Percentiles rank a stretch among this genome's conserved stretches.
Conservation (phyloP, 1,284 basidiomycete species). For the Cryptococcus neoformans region DNA sequence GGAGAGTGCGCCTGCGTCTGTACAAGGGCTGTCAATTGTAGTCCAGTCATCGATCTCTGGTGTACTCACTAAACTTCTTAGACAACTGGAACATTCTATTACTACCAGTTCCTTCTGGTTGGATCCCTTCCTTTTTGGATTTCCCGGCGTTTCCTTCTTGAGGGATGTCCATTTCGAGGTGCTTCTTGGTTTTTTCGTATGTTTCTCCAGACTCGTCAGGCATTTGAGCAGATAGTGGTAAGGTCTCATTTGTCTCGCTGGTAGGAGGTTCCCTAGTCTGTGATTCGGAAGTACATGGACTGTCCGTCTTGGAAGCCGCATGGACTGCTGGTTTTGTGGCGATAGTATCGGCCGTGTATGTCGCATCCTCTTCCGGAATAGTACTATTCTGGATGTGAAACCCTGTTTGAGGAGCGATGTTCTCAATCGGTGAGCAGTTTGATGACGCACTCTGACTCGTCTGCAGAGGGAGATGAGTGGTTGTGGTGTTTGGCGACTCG, state of each 20-base stretch:
- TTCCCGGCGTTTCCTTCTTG: neutral
- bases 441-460: neutral
- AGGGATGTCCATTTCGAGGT: neutral
- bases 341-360: neutral
- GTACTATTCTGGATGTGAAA: neutral
- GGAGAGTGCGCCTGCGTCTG: slow-evolving; percentile 51
- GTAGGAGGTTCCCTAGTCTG: neutral
- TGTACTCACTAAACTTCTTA: slow-evolving; percentile 44
- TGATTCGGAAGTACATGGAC: neutral
- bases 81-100: slow-evolving; percentile 46
- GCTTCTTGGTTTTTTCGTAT: slow-evolving; percentile 7
- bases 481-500: slow-evolving; percentile 12
- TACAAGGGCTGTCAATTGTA: neutral
- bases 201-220: slow-evolving; percentile 3
- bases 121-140: slow-evolving; percentile 19
- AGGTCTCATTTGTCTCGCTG: slow-evolving; percentile 1
- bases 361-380: neutral
- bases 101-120: slow-evolving; percentile 37
- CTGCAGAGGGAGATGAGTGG: neutral
- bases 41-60: neutral
- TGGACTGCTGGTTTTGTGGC: no score
- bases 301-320: no score
- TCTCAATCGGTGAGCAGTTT: slow-evolving; percentile 1
- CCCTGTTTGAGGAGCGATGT: neutral
- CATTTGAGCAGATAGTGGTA: slow-evolving; percentile 10